These are phyloP conservation scores for Pseudogymnoascus sp. DNA, from an alignment of 2,329 filamentous ascomycete genomes.

Conservation along the genomic window DNA sequence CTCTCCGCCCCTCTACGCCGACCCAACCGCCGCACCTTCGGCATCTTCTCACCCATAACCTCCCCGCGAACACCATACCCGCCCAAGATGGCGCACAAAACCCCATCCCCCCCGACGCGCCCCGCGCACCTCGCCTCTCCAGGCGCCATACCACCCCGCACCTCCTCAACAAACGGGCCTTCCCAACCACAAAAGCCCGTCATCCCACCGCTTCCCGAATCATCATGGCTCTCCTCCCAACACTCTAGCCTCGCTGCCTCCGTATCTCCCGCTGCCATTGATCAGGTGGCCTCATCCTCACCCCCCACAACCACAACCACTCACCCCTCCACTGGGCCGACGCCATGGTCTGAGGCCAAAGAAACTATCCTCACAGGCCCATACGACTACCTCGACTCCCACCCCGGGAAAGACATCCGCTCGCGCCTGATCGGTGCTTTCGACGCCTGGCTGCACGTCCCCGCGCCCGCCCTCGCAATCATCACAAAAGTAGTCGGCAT, in stretches of 20 bases:
- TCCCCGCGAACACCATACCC: not conserved
- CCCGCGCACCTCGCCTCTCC: slow-evolving; percentile 35
- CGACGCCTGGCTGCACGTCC: slow-evolving; percentile 71
- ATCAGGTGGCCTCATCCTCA: slow-evolving; percentile 1
- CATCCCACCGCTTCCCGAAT: slow-evolving; percentile 48
- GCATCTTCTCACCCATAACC: not conserved
- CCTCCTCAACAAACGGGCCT: slow-evolving; percentile 49
- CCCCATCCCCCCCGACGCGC: not conserved
- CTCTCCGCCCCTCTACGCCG: not conserved
- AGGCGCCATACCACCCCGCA: slow-evolving; percentile 62
- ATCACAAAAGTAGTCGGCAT: slow-evolving; percentile 76
- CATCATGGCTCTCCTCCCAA: not conserved
- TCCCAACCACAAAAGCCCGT: slow-evolving; percentile 27
- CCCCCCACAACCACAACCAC: slow-evolving; percentile 20
- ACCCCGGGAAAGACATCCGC: slow-evolving; percentile 80
- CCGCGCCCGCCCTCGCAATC: slow-evolving; percentile 56
- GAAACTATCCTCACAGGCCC: slow-evolving; percentile 70
- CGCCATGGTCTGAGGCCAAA: slow-evolving; percentile 60
- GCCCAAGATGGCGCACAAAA: not conserved
- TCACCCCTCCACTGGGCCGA: slow-evolving; percentile 25
- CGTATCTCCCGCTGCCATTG: slow-evolving; percentile 15
- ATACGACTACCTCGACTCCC: slow-evolving; percentile 69
- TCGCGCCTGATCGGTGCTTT: slow-evolving; percentile 72
- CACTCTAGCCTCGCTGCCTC: not conserved
- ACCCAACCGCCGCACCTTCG: not conserved